Percentiles rank a stretch among this genome's conserved stretches.
Evolutionary conservation across 2,329 filamentous ascomycete species (phyloP).

Genomic region (Plectosphaerella sp.): DNA sequence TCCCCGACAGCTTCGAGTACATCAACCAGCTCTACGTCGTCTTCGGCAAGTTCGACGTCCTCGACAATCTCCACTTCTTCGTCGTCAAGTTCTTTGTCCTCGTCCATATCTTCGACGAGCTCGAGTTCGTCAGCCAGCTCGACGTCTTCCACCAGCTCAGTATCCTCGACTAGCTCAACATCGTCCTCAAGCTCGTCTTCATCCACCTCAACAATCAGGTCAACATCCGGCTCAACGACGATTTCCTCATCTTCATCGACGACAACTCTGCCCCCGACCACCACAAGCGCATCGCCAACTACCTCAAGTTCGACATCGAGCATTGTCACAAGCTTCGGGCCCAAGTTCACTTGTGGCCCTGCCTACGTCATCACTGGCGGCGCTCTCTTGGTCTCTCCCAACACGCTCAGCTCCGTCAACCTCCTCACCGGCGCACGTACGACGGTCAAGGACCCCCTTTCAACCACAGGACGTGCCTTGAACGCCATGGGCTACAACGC

Average conservation of each 20-base stretch:
- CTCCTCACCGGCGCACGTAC: slow-evolving; percentile 5
- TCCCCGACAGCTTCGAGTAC: no score
- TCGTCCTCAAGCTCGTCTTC: neutral
- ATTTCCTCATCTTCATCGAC: neutral
- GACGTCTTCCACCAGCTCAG: neutral
- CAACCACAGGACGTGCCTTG: slow-evolving; percentile 10
- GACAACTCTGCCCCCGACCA: neutral
- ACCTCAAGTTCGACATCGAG: neutral
- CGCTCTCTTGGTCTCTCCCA: neutral
- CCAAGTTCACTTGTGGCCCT: slow-evolving; percentile 6
- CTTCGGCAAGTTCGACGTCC: no score
- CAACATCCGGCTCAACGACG: neutral
- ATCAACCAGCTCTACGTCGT: no score
- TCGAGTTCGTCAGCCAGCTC: neutral
- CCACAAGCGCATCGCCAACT: neutral
- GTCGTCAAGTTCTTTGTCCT: no score
- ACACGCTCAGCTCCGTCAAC: slow-evolving; percentile 11
- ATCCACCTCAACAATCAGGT: neutral
- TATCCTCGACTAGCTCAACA: neutral
- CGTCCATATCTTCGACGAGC: no score
- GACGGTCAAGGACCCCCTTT: slow-evolving; percentile 2
- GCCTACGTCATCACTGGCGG: slow-evolving; percentile 12
- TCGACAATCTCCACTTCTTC: no score
- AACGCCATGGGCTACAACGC: slow-evolving; percentile 19
- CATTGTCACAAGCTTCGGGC: neutral